Evolutionary conservation across 2,329 filamentous ascomycete species (phyloP).

Genomic region (Penicillium hesseltinei): DNA sequence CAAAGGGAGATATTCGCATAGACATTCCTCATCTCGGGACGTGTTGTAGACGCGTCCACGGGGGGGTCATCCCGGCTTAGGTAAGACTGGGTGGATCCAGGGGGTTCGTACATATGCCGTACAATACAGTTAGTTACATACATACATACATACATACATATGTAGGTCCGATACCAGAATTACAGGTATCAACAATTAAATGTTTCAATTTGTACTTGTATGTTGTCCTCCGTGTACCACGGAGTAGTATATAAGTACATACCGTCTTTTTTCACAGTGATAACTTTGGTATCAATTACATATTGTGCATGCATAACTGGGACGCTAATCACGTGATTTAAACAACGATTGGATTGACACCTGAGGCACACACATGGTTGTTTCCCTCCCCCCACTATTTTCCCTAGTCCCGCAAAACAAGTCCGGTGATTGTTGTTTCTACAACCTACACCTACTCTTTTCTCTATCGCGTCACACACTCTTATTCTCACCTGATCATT

Average conservation of each 20-base stretch:
- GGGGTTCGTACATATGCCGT: too few relatives aligned
- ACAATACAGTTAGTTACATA: too few relatives aligned
- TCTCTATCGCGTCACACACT: conserved; percentile 2
- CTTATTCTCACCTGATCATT: background rate
- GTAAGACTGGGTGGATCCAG: background rate
- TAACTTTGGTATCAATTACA: too few relatives aligned
- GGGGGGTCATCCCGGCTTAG: background rate
- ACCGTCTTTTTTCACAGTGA: too few relatives aligned
- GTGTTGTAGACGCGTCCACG: conserved; percentile 6
- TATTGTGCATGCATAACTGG: too few relatives aligned
- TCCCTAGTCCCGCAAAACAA: conserved; percentile 25
- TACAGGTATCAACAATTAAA: background rate
- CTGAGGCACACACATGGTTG: conserved; percentile 12
- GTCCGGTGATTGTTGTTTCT: conserved; percentile 12
- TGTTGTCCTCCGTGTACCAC: too few relatives aligned
- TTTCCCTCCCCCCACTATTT: conserved; percentile 11
- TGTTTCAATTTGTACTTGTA: too few relatives aligned
- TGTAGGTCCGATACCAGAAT: background rate
- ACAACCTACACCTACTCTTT: background rate
- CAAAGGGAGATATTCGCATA: background rate
- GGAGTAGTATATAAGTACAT: too few relatives aligned
- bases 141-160: too few relatives aligned
- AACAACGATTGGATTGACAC: background rate
- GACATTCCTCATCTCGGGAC: background rate
- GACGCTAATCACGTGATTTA: background rate